Evolutionary conservation across 2,329 filamentous ascomycete species (phyloP).

Genomic region (Thielaviopsis punctulata): DNA sequence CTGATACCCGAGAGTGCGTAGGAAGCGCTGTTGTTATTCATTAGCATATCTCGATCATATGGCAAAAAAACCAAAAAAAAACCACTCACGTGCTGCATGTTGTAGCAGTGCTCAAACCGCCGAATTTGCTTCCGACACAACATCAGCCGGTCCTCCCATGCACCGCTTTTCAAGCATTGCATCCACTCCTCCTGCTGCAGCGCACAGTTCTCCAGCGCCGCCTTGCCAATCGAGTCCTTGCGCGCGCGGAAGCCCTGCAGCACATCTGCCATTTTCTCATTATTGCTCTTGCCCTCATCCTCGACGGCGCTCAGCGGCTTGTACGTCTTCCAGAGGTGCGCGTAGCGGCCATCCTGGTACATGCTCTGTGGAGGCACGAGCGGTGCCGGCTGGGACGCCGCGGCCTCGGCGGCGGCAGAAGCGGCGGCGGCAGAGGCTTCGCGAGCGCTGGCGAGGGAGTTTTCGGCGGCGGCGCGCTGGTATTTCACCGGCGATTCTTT

Average conservation of each 20-base stretch:
- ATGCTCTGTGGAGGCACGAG: slow-evolving; percentile 32
- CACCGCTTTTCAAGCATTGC: slow-evolving; percentile 63
- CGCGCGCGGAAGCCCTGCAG: slow-evolving; percentile 73
- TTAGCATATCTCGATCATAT: not conserved
- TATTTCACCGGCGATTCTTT: slow-evolving; percentile 66
- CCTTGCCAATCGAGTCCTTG: slow-evolving; percentile 56
- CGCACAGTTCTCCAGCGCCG: slow-evolving; percentile 86
- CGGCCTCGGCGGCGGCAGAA: slow-evolving; percentile 12
- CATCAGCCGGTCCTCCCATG: slow-evolving; percentile 49
- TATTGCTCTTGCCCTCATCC: slow-evolving; percentile 50
- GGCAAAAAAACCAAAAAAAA: not conserved
- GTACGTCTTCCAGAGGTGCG: slow-evolving; percentile 88
- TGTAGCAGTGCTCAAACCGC: slow-evolving; percentile 73
- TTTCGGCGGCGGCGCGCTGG: slow-evolving; percentile 18
- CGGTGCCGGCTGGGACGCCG: slow-evolving; percentile 13
- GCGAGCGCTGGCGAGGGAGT: slow-evolving; percentile 4
- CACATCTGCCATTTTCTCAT: slow-evolving; percentile 65
- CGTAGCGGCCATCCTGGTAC: slow-evolving; percentile 47
- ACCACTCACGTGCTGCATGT: slow-evolving; percentile 63
- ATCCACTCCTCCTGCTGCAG: slow-evolving; percentile 70
- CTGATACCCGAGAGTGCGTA: slow-evolving; percentile 81
- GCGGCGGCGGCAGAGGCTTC: slow-evolving; percentile 5
- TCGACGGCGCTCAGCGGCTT: slow-evolving; percentile 54
- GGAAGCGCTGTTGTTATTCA: slow-evolving; percentile 43
- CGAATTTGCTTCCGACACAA: slow-evolving; percentile 67